Base-by-base conservation (phyloP, 768 basidiomycete genomes). In the Roridomyces roridus region DNA sequence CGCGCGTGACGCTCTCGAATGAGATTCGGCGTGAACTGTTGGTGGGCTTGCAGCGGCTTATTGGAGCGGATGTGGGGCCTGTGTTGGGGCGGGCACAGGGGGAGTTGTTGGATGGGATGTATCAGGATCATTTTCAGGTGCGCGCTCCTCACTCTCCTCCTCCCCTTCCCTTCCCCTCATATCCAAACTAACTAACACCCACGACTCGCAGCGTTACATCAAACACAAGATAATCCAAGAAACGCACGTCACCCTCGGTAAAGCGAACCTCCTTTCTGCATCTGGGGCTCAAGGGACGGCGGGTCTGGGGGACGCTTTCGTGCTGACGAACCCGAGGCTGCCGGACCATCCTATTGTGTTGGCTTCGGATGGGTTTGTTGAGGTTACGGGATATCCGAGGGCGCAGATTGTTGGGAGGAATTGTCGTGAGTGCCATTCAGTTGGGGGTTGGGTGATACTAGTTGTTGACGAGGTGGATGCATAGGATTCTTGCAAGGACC, bases 221-320 rank as follows among this genome's bases (percentile, higher is more conserved):
- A 62, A 62, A 31, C 56, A 62, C 52, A 51, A 62, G 34, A 58
- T 62, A 12, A 62, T 62, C 23, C 60, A 62, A 37, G 60, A 62
- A 40, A 18, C 52, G 34, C 60, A 62, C 42, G 56, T 62, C 25
- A 50, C 56, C 14, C 56, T 62, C 18, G 60, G 60, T 43, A 45
- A 45, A 21, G 51, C 56, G 36, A 58, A 62, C 40, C 56, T 62
- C 26, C 15, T 34, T 25, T 39, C n/a, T n/a, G n/a, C n/a, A n/a
- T n/a, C n/a, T n/a, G n/a, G n/a, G n/a, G n/a, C 52, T 41, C 51
- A 47, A 42, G 52, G 43, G 36, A 46, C 51, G 43, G 56, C 54
- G 42, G 60, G 60, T 3, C 56, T 62, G 3, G 60, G 60, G 8
- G 60, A 62, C 21, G 50, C 60, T 2, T 62, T 62, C 40, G 56